Percentiles rank a stretch among this genome's conserved stretches.
phyloP scores from a whole-genome alignment of 352 stramenopile genomes.

The Hyaloperonospora brassicae region DNA sequence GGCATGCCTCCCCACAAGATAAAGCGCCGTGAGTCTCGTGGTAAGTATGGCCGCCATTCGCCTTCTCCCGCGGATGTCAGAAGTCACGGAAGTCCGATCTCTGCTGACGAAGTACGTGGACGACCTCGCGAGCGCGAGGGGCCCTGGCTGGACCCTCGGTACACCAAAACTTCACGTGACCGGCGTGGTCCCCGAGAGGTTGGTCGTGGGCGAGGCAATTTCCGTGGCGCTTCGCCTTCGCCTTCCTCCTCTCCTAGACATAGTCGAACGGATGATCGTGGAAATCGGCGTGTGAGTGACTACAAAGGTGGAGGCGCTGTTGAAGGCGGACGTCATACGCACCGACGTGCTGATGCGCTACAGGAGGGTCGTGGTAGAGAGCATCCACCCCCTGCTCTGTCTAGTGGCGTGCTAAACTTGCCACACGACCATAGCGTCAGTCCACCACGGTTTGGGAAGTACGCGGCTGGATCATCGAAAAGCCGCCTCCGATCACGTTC shows the following conservation, averaged over 20 bases:
- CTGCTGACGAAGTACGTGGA: conserved; percentile 26
- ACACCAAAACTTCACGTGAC: conserved; percentile 13
- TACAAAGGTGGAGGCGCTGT: conserved; percentile 18
- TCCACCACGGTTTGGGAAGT: conserved; percentile 24
- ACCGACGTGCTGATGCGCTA: conserved; percentile 16
- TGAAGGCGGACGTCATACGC: conserved; percentile 17
- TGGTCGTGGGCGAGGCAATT: conserved; percentile 9
- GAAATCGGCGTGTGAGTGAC: conserved; percentile 14
- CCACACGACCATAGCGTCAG: conserved; percentile 26
- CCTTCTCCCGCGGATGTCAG: conserved; percentile 16
- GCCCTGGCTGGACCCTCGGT: conserved; percentile 17
- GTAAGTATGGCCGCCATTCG: conserved; percentile 18
- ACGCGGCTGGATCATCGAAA: conserved; percentile 12
- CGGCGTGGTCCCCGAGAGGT: conserved; percentile 16
- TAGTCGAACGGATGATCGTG: conserved; percentile 18
- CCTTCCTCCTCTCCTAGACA: conserved; percentile 20
- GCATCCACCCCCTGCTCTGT: conserved; percentile 7
- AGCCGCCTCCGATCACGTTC: conserved; percentile 20
- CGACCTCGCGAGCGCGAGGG: conserved; percentile 25
- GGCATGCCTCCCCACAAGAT: conserved; percentile 20
- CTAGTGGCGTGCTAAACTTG: conserved; percentile 14
- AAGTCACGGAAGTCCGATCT: conserved; percentile 12
- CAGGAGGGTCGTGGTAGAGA: conserved; percentile 19
- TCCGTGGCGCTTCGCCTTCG: conserved; percentile 13
- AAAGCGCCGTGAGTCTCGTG: conserved; percentile 23